A percentile compares a stretch with the other conserved stretches of the same genome.
Evolutionary conservation across 805 yeast genomes (phyloP).

Genomic region (Yamadazyma endophytica): DNA sequence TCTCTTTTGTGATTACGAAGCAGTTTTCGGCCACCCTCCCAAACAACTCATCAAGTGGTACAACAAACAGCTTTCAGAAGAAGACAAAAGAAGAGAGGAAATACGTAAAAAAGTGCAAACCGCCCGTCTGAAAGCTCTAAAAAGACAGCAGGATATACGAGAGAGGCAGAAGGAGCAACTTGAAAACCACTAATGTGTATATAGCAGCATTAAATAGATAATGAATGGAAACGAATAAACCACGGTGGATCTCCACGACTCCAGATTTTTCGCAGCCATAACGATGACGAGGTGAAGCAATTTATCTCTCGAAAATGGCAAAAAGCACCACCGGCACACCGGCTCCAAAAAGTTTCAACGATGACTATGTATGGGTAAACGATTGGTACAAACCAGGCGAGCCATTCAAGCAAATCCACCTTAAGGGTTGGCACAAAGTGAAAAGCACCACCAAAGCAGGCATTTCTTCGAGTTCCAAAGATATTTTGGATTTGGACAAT

Average conservation of each 20-base stretch:
- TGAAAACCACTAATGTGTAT: constrained; percentile 1
- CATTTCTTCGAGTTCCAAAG: constrained; percentile 16
- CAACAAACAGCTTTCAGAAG: constrained; percentile 28
- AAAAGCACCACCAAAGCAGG: constrained; percentile 14
- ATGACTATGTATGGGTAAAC: constrained; percentile 25
- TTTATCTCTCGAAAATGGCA: too few species aligned
- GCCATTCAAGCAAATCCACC: constrained; percentile 9
- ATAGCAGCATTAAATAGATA: constrained; percentile 5
- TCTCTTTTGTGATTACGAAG: constrained; percentile 50
- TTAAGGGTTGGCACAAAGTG: constrained; percentile 39
- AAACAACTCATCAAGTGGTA: constrained; percentile 49
- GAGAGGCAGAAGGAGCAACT: constrained; percentile 1
- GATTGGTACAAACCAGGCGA: constrained; percentile 32
- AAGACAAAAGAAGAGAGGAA: constrained; percentile 28
- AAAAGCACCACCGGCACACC: constrained; percentile 14
- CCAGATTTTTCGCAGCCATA: too few species aligned
- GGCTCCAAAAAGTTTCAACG: constrained; percentile 8
- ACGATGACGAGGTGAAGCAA: too few species aligned
- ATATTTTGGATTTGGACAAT: constrained; percentile 40
- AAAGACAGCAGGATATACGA: constrained; percentile 14
- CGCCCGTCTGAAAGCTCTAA: constrained; percentile 33
- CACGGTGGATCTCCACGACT: too few species aligned
- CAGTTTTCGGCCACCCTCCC: constrained; percentile 48
- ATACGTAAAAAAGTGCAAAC: constrained; percentile 33
- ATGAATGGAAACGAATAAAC: too few species aligned